A percentile compares a stretch with the other conserved stretches of the same genome.
phyloP scores from a whole-genome alignment of 2,329 filamentous ascomycete genomes.

The Sporothrix pallida region DNA sequence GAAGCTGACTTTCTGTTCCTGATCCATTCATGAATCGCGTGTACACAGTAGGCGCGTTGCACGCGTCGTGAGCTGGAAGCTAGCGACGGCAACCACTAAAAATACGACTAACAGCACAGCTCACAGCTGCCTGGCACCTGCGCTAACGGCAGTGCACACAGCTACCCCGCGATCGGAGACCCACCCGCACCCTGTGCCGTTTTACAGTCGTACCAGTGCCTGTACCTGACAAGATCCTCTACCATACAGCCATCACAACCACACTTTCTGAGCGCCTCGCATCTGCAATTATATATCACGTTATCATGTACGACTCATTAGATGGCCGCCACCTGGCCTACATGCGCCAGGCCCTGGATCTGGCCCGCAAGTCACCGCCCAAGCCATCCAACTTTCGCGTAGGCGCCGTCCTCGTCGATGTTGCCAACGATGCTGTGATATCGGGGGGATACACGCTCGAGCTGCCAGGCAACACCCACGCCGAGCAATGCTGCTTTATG shows the following conservation, averaged over 20 bases:
- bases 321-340: conserved; percentile 54
- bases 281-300: too few relatives aligned
- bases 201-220: too few relatives aligned
- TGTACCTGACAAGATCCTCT: too few relatives aligned
- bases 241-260: not conserved
- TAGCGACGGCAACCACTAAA: not conserved
- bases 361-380: conserved; percentile 79
- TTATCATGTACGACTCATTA: not conserved
- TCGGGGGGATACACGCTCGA: conserved; percentile 78
- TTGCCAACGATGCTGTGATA: conserved; percentile 47
- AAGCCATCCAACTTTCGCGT: conserved; percentile 93
- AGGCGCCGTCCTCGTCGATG: conserved; percentile 82
- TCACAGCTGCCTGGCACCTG: not conserved
- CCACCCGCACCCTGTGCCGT: not conserved
- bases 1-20: not conserved
- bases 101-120: not conserved
- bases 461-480: conserved; percentile 90
- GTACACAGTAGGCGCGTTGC: not conserved
- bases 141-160: conserved; percentile 9
- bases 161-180: conserved; percentile 5
- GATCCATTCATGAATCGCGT: not conserved
- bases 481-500: conserved; percentile 87
- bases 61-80: conserved; percentile 17
- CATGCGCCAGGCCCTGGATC: conserved; percentile 74
- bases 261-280: too few relatives aligned